Evolutionary conservation across 2,329 filamentous ascomycete genomes (phyloP).

Genomic region (Volutella citrinella): DNA sequence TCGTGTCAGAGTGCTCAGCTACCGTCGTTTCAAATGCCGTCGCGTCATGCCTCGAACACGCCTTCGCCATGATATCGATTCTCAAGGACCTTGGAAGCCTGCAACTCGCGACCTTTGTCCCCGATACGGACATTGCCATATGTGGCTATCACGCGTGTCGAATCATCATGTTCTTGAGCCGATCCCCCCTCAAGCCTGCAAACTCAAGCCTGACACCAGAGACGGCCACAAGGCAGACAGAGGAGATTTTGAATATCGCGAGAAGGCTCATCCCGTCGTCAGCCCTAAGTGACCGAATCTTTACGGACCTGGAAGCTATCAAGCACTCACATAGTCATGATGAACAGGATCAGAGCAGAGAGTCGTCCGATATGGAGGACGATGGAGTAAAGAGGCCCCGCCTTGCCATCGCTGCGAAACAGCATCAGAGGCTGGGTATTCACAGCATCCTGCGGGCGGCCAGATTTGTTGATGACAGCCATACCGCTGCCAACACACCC

Average conservation of each 20-base stretch:
- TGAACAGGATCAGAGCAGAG: constrained; percentile 1
- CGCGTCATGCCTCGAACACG: constrained; percentile 32
- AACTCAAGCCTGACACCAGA: neutral
- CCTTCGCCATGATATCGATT: constrained; percentile 32
- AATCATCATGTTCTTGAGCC: constrained; percentile 5
- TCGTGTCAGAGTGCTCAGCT: neutral
- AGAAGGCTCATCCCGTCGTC: neutral
- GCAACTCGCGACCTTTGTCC: constrained; percentile 9
- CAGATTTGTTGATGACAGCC: constrained; percentile 9
- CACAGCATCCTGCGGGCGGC: constrained; percentile 8
- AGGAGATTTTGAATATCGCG: neutral
- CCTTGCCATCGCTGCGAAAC: constrained; percentile 1
- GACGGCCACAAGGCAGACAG: neutral
- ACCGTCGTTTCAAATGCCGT: constrained; percentile 25
- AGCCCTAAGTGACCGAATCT: neutral
- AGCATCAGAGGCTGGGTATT: constrained; percentile 3
- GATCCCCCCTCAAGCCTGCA: neutral
- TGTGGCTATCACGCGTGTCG: constrained; percentile 8
- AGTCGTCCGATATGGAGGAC: constrained; percentile 6
- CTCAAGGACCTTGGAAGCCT: constrained; percentile 14
- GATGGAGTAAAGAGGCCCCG: constrained; percentile 1
- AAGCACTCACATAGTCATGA: neutral
- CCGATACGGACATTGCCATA: constrained; percentile 4
- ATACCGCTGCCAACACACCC: neutral
- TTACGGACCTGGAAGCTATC: constrained; percentile 4